Evolutionary conservation across 1,139 yeast genomes (phyloP).

Genomic region (Suhomyces chickasaworum): DNA sequence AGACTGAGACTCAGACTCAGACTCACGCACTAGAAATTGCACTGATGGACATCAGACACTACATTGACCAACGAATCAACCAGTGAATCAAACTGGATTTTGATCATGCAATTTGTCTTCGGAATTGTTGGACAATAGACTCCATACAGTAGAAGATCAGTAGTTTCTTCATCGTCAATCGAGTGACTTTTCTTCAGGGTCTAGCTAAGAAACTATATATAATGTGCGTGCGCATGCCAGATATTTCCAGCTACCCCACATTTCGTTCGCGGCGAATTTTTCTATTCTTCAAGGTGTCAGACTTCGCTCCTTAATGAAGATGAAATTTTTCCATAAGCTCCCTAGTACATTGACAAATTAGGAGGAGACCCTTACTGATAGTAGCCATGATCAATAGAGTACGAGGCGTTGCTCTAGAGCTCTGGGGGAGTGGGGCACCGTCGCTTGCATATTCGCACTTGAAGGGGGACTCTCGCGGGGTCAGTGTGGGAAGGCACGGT

Average conservation of each 20-base stretch:
- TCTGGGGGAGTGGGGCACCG: conserved; percentile 1
- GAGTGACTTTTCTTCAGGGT: not conserved
- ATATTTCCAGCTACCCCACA: not conserved
- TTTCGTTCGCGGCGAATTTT: not conserved
- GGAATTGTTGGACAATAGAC: not conserved
- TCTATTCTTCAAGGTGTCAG: not conserved
- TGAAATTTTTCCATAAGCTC: not conserved
- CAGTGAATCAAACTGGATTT: not conserved
- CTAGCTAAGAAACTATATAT: too few relatives aligned
- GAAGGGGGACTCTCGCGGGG: not conserved
- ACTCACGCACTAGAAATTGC: too few relatives aligned
- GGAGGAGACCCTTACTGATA: not conserved
- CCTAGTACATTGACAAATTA: not conserved
- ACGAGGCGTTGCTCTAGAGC: not conserved
- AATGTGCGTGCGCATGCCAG: not conserved
- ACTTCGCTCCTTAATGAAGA: not conserved
- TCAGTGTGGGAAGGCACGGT: not conserved
- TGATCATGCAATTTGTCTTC: not conserved
- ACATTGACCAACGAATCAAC: too few relatives aligned
- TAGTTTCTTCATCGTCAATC: not conserved
- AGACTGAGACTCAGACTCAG: too few relatives aligned
- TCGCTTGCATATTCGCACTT: not conserved
- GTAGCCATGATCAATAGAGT: not conserved
- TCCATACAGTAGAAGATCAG: not conserved
- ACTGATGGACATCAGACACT: too few relatives aligned